Percentiles rank a stretch among this genome's conserved stretches.
phyloP scores from a whole-genome alignment of 225 moss, liverwort and hornwort genomes.

The Sphagnum tenellum region DNA sequence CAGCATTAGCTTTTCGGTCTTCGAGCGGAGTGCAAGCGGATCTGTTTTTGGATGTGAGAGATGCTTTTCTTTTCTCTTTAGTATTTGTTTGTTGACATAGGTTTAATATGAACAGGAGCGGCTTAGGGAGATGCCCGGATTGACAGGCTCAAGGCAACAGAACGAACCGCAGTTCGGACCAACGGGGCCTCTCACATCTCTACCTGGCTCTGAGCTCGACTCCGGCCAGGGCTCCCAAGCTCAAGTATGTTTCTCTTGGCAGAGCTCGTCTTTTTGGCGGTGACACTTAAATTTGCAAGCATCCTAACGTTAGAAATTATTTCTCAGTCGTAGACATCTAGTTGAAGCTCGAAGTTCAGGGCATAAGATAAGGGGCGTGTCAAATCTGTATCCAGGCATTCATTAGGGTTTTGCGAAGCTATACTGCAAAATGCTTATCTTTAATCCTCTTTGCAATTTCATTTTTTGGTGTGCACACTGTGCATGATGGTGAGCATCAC shows the following conservation, averaged over 20 bases:
- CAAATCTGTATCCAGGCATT: no score
- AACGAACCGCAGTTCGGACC: conserved; percentile 33
- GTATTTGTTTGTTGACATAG: conserved; percentile 9
- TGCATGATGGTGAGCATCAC: no score
- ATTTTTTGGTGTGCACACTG: no score
- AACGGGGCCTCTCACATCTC: conserved; percentile 52
- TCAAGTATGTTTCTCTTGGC: conserved; percentile 28
- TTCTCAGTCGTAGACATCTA: background rate
- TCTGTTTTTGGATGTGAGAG: no score
- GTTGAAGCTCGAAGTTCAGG: background rate
- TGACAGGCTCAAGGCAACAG: conserved; percentile 50
- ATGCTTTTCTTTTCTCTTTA: no score
- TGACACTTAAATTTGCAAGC: background rate
- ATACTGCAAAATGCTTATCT: no score
- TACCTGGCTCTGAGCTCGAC: conserved; percentile 73
- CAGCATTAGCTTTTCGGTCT: no score
- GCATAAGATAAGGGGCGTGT: no score
- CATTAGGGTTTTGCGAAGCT: no score
- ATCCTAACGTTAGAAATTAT: background rate
- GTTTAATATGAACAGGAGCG: conserved; percentile 42
- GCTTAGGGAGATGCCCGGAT: conserved; percentile 71
- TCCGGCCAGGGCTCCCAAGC: conserved; percentile 27
- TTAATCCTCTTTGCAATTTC: no score
- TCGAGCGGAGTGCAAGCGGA: no score
- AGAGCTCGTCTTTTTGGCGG: no score